A percentile compares a stretch with the other conserved stretches of the same genome.
phyloP scores from a whole-genome alignment of 345 rosid species.

The Aegle marmelos region DNA sequence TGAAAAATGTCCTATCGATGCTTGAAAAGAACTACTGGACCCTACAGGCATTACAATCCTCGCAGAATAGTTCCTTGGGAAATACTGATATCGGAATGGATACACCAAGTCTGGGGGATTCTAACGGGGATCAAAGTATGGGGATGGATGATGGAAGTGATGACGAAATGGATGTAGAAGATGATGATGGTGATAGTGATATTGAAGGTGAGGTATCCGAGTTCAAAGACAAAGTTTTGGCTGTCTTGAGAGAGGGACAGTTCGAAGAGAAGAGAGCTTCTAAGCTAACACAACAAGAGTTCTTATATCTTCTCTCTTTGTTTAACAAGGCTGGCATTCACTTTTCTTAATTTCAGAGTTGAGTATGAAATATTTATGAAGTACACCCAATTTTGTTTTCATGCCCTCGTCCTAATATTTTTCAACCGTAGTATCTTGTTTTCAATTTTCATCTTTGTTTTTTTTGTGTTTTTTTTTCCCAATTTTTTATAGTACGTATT shows the following conservation, averaged over 20 bases:
- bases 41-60: conserved; percentile 52
- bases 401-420: too few relatives aligned
- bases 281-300: conserved; percentile 73
- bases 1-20: conserved; percentile 56
- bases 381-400: background rate
- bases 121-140: conserved; percentile 46
- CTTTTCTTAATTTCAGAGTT: conserved; percentile 40
- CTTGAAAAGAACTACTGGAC: conserved; percentile 88
- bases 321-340: conserved; percentile 89
- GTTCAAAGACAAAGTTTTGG: conserved; percentile 64
- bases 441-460: too few relatives aligned
- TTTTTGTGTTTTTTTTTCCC: too few relatives aligned
- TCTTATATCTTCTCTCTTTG: conserved; percentile 70
- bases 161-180: conserved; percentile 33
- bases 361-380: background rate
- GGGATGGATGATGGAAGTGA: conserved; percentile 48
- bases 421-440: background rate
- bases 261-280: conserved; percentile 79
- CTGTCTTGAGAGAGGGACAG: conserved; percentile 62
- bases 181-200: conserved; percentile 41
- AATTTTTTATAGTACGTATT: background rate
- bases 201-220: conserved; percentile 49
- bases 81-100: conserved; percentile 26
- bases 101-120: conserved; percentile 22
- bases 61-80: conserved; percentile 20